These are phyloP conservation scores for Sarocladium oryzae DNA, from an alignment of 2,329 filamentous ascomycete species.

Conservation along the genomic window DNA sequence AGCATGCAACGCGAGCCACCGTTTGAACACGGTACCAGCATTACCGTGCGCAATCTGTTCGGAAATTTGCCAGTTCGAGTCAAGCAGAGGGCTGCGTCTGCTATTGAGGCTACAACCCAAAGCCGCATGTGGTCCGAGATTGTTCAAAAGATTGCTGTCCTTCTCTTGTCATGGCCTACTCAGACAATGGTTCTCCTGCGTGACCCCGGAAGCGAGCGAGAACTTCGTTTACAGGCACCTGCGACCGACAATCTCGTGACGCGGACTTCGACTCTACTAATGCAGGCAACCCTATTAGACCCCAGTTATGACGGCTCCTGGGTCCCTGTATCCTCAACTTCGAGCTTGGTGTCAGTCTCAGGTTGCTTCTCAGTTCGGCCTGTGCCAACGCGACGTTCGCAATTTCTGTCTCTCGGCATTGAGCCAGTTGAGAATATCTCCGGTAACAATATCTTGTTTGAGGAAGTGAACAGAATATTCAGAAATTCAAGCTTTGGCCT, in stretches of 20 bases:
- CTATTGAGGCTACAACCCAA: conserved; percentile 45
- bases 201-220: conserved; percentile 37
- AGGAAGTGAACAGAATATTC: conserved; percentile 74
- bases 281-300: conserved; percentile 59
- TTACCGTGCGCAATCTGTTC: conserved; percentile 75
- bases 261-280: conserved; percentile 45
- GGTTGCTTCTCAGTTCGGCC: conserved; percentile 69
- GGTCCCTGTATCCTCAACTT: conserved; percentile 64
- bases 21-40: conserved; percentile 64
- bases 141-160: conserved; percentile 48
- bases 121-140: conserved; percentile 58
- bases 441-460: conserved; percentile 62
- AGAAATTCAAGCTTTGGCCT: conserved; percentile 68
- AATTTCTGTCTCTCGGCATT: conserved; percentile 78
- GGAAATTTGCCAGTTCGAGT: conserved; percentile 86
- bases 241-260: conserved; percentile 14
- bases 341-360: conserved; percentile 52
- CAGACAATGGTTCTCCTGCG: conserved; percentile 51
- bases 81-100: conserved; percentile 62
- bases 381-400: conserved; percentile 62
- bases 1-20: conserved; percentile 49
- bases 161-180: conserved; percentile 65
- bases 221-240: conserved; percentile 29
- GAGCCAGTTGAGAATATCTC: conserved; percentile 52
- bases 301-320: conserved; percentile 49